Percentiles rank a stretch among this genome's conserved stretches.
These are phyloP conservation scores for Talaromyces adpressus DNA, from an alignment of 495 filamentous ascomycete genomes.

Conservation along the genomic window DNA sequence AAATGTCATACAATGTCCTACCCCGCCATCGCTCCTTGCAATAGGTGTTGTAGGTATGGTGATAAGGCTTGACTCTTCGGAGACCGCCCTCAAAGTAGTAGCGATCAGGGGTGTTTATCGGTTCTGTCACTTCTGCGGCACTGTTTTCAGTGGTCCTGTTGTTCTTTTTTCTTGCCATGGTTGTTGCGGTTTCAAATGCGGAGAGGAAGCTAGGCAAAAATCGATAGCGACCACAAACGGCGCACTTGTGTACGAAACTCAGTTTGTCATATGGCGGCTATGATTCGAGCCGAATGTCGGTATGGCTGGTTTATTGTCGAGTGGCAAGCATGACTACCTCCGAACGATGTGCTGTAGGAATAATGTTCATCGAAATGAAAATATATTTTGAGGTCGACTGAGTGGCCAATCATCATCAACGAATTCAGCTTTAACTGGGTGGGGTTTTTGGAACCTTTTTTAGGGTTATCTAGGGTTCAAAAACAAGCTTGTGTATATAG, in stretches of 20 bases:
- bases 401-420: neutral
- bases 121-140: slow-evolving; percentile 34
- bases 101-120: slow-evolving; percentile 54
- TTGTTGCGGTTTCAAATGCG: neutral
- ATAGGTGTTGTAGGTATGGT: slow-evolving; percentile 91
- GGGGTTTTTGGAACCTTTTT: neutral
- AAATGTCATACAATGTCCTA: slow-evolving; percentile 68
- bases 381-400: neutral
- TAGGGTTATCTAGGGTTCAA: neutral
- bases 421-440: neutral
- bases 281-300: neutral
- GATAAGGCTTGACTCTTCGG: slow-evolving; percentile 77
- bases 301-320: neutral
- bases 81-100: slow-evolving; percentile 78
- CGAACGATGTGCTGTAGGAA: neutral
- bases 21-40: slow-evolving; percentile 88
- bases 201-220: neutral
- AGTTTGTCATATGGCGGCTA: neutral
- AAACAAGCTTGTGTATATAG: neutral
- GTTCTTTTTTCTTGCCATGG: slow-evolving; percentile 18
- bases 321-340: neutral
- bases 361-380: neutral
- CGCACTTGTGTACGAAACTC: neutral
- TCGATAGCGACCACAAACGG: slow-evolving; percentile 10
- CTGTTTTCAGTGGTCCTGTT: neutral